Base-by-base conservation (phyloP, 306 rosid genomes). In the Dryas drummondii region DNA sequence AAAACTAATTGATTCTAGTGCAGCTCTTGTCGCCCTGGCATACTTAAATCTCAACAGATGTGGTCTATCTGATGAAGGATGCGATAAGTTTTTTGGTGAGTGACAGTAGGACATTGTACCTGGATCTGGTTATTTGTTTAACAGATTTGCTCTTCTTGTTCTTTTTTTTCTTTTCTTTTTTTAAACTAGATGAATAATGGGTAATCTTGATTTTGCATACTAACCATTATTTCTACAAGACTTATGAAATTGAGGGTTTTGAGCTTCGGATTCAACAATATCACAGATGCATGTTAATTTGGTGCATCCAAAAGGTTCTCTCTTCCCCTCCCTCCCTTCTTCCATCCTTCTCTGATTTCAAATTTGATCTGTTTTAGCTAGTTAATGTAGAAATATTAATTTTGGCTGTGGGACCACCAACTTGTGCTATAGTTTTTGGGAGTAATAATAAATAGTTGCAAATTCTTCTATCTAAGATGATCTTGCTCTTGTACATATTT, bases 1-100 rank as follows among this genome's bases (percentile, higher is more conserved):
- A 10, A 48, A 49, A 14, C 9, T 60, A 4, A 14, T 54, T 46
- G 56, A 54, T 63, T 52, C 57, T 62, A 16, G 5, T 71, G 71
- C 91, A 90, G 93, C 84, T 63, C 90, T 85, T 74, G 82, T 81
- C 32, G 60, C 87, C 14, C 77, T 90, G 64, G 80, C 82, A 47
- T 86, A 71, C 81, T 86, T 88, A 81, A 88, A 90, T 85, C 91
- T 90, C 27, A 88, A 78, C 68, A 83, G 96, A 80, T 90, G 93
- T 37, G 26, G 13, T 27, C 65, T 90, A 69, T 22, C 87, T 52
- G 86, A 82, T 66, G 77, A 78, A 50, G 90, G 93, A 53, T 90
- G 91, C 45, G 81, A 86, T 27, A 85, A 78, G 44, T 72, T 90
- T 80, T 83, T 88, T 15, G 74, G 93, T 90, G 81, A 88, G 96